Conservation (phyloP, 202 grass and related monocot species). For the Eragrostis tef region DNA sequence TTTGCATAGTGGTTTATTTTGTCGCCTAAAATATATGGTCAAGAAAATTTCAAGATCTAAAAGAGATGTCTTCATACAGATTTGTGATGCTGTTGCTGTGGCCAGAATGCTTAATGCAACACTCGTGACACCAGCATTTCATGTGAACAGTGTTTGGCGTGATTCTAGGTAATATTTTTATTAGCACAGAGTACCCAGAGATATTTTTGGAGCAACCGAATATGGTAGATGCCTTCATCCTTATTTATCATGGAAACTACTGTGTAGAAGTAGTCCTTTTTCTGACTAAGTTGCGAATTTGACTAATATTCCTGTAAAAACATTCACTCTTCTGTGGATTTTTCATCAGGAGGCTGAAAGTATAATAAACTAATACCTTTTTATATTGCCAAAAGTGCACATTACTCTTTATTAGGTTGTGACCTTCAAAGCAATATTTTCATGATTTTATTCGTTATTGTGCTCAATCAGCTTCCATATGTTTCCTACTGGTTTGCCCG, state of each 20-base stretch:
- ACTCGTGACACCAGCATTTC: slow-evolving; percentile 83
- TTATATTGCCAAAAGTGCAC: background rate
- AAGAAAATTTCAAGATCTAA: no score
- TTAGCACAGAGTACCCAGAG: slow-evolving; percentile 11
- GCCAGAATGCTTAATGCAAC: slow-evolving; percentile 88
- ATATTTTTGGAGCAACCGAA: slow-evolving; percentile 21
- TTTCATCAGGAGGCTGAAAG: background rate
- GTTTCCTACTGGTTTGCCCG: background rate
- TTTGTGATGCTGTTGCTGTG: slow-evolving; percentile 90
- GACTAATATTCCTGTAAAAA: background rate
- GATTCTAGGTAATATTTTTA: slow-evolving; percentile 74
- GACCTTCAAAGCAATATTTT: slow-evolving; percentile 1
- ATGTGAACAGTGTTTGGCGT: slow-evolving; percentile 93
- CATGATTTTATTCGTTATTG: slow-evolving; percentile 1
- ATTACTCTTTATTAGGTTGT: background rate
- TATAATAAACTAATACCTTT: background rate
- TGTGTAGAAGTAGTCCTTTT: background rate
- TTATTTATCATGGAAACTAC: background rate
- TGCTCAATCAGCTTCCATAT: background rate
- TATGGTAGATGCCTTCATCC: no score
- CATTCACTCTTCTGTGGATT: slow-evolving; percentile 6
- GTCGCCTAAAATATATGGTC: no score
- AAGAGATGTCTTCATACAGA: slow-evolving; percentile 57
- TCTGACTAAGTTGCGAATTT: background rate
- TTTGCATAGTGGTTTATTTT: no score